A percentile compares a stretch with the other conserved stretches of the same genome.
phyloP scores from a whole-genome alignment of 345 rosid species.

The Pseudoturritis turrita region DNA sequence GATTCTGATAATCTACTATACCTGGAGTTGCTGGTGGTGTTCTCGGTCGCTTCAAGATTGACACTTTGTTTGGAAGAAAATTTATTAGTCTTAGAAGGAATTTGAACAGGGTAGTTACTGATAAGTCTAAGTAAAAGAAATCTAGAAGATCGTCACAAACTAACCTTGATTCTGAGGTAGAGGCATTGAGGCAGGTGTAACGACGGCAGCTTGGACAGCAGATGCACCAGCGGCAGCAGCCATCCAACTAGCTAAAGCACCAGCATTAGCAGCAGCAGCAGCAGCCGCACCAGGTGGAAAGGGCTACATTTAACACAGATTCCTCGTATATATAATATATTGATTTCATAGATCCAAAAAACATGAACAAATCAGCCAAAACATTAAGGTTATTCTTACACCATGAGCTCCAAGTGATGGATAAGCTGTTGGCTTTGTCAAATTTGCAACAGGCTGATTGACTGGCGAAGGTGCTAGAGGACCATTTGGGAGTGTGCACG shows the following conservation, averaged over 20 bases:
- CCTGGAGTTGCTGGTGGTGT: constrained; percentile 64
- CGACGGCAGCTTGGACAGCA: constrained; percentile 88
- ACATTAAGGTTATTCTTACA: constrained; percentile 44
- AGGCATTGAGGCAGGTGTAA: constrained; percentile 72
- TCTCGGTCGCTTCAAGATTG: constrained; percentile 65
- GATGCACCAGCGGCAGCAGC: constrained; percentile 76
- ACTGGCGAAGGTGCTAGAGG: constrained; percentile 61
- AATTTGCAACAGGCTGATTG: constrained; percentile 53
- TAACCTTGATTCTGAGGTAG: constrained; percentile 76
- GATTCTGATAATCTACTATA: constrained; percentile 72
- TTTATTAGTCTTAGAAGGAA: neutral
- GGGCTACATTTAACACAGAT: constrained; percentile 44
- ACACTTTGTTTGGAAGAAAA: constrained; percentile 32
- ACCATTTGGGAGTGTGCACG: constrained; percentile 62
- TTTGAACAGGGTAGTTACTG: neutral
- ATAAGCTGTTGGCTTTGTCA: constrained; percentile 63
- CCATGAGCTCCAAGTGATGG: constrained; percentile 62
- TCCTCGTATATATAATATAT: neutral
- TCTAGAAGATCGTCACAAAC: constrained; percentile 5
- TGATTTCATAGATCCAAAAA: neutral
- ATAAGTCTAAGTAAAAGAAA: neutral
- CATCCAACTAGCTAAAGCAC: constrained; percentile 76
- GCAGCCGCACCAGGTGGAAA: constrained; percentile 66
- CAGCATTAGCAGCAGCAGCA: constrained; percentile 39
- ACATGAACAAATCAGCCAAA: constrained; percentile 1